These are phyloP conservation scores for Fistulina hepatica DNA, from an alignment of 1,284 basidiomycete genomes.

Conservation along the genomic window DNA sequence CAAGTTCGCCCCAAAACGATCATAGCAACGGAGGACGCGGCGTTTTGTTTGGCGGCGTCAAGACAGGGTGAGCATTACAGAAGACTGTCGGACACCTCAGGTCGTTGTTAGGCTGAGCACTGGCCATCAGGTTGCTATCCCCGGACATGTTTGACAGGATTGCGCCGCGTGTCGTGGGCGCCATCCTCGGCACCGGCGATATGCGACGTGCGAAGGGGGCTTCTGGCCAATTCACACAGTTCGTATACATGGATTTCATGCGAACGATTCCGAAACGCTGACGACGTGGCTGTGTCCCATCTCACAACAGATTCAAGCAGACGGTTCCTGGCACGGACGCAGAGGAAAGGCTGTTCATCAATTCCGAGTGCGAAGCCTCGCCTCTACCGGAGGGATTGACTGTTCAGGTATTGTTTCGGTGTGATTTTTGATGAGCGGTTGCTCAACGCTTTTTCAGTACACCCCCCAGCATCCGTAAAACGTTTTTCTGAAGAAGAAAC, in stretches of 20 bases:
- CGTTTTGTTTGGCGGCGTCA: background rate
- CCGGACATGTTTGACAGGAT: background rate
- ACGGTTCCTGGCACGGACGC: background rate
- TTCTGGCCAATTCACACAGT: background rate
- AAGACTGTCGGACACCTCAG: background rate
- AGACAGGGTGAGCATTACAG: background rate
- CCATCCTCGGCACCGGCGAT: background rate
- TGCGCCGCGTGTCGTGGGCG: background rate
- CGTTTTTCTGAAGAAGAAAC: too few species aligned
- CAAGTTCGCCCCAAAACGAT: background rate
- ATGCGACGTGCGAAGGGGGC: background rate
- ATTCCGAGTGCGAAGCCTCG: background rate
- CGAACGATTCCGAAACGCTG: background rate
- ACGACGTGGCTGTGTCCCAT: background rate
- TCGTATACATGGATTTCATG: background rate
- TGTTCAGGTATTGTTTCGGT: too few species aligned
- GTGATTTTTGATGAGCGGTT: too few species aligned
- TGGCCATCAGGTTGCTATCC: background rate
- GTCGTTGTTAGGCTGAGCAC: background rate
- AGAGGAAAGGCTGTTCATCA: background rate
- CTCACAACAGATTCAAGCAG: constrained; percentile 1
- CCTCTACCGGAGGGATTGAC: background rate
- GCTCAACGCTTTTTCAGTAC: too few species aligned
- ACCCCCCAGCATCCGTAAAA: too few species aligned
- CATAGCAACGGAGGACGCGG: background rate